Percentiles rank a stretch among this genome's conserved stretches.
These are phyloP conservation scores for Lantana camara DNA, from an alignment of 257 asterid species.

Conservation along the genomic window DNA sequence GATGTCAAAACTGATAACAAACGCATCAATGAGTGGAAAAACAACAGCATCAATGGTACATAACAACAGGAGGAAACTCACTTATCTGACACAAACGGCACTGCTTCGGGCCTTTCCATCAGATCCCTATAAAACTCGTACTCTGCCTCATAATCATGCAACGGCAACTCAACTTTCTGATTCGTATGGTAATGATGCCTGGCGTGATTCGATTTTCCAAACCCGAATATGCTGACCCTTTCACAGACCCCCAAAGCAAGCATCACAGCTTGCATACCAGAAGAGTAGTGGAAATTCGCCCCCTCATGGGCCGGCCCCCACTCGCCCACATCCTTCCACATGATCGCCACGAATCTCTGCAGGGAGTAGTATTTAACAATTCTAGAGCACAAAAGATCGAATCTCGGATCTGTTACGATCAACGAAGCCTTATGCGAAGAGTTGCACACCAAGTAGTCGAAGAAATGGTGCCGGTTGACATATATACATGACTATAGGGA, in stretches of 20 bases:
- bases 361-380: constrained; percentile 86
- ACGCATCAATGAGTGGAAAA: background rate
- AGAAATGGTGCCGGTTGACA: constrained; percentile 93
- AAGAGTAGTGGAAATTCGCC: constrained; percentile 80
- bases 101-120: constrained; percentile 50
- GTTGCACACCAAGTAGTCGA: constrained; percentile 78
- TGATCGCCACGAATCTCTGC: constrained; percentile 52
- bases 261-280: constrained; percentile 95
- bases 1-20: constrained; percentile 13
- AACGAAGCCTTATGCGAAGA: constrained; percentile 71
- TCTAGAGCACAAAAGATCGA: constrained; percentile 74
- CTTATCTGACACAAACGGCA: constrained; percentile 75
- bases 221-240: constrained; percentile 80
- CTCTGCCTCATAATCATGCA: constrained; percentile 96
- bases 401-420: constrained; percentile 68
- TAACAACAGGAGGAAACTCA: constrained; percentile 64
- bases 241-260: constrained; percentile 88
- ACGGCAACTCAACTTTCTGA: constrained; percentile 75
- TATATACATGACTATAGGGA: constrained; percentile 74
- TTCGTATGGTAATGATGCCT: constrained; percentile 94
- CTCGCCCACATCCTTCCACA: constrained; percentile 51
- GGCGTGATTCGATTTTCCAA: constrained; percentile 66
- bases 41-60: constrained; percentile 58
- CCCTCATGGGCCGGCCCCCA: constrained; percentile 82
- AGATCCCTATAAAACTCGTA: constrained; percentile 76